These are phyloP conservation scores for Fusarium armeniacum DNA, from an alignment of 2,329 filamentous ascomycete genomes.

Conservation along the genomic window DNA sequence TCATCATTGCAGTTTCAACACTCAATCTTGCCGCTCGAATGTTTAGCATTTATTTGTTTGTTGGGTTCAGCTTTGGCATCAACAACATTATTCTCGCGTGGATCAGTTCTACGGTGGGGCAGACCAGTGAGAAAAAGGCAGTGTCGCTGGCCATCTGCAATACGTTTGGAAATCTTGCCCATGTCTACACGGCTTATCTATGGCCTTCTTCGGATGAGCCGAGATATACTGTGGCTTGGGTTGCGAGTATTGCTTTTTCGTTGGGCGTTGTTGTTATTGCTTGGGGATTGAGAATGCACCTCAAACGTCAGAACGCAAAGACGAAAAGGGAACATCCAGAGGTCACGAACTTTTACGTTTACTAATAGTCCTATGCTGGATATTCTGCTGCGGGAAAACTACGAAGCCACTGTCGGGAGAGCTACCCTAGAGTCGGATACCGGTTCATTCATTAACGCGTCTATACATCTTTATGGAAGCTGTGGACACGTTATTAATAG, in stretches of 20 bases:
- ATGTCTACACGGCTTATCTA: constrained; percentile 36
- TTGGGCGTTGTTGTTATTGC: constrained; percentile 25
- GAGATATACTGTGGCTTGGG: constrained; percentile 23
- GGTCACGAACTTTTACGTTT: constrained; percentile 15
- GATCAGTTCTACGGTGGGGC: constrained; percentile 55
- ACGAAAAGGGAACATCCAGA: constrained; percentile 26
- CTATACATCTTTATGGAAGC: not conserved
- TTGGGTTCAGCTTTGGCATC: constrained; percentile 56
- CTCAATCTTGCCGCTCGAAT: constrained; percentile 35
- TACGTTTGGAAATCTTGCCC: constrained; percentile 33
- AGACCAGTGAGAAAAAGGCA: constrained; percentile 62
- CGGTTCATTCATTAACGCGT: not conserved
- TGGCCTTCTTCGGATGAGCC: constrained; percentile 28
- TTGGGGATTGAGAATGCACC: constrained; percentile 2
- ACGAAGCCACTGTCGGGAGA: too few relatives aligned
- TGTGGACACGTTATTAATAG: too few relatives aligned
- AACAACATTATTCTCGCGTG: constrained; percentile 62
- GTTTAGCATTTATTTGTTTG: constrained; percentile 56
- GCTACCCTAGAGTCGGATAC: too few relatives aligned
- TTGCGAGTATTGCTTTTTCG: constrained; percentile 31
- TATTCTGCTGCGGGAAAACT: too few relatives aligned
- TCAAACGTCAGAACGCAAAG: constrained; percentile 28
- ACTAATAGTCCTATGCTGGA: not conserved
- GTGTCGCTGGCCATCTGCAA: constrained; percentile 41
- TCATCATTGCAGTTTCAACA: constrained; percentile 48